Evolutionary conservation across 331 rosid genomes (phyloP).

Genomic region (Quercus lobata): DNA sequence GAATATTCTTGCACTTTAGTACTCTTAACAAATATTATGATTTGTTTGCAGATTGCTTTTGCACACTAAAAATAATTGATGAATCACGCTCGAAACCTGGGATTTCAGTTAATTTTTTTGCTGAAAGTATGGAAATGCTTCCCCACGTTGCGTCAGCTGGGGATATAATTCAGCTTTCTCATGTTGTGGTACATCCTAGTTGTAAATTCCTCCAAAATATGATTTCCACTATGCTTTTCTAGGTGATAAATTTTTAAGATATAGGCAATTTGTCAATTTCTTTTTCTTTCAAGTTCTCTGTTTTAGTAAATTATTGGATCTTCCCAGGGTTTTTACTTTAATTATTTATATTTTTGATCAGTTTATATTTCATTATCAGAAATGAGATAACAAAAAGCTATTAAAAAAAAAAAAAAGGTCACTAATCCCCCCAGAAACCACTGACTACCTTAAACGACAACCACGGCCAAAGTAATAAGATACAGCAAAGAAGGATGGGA

Average conservation of each 20-base stretch:
- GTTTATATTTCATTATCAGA: neutral
- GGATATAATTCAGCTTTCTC: slow-evolving; percentile 49
- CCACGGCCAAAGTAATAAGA: too few relatives aligned
- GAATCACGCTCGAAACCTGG: slow-evolving; percentile 33
- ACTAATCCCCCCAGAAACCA: too few relatives aligned
- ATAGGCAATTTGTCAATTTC: neutral
- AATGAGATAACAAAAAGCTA: neutral
- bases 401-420: neutral
- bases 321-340: neutral
- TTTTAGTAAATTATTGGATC: neutral
- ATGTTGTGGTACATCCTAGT: slow-evolving; percentile 40
- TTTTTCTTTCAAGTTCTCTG: neutral
- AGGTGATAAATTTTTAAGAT: neutral
- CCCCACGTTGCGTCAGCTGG: slow-evolving; percentile 54
- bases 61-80: slow-evolving; percentile 53
- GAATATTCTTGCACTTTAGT: neutral
- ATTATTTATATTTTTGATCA: neutral
- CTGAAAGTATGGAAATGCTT: slow-evolving; percentile 29
- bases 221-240: neutral
- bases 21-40: slow-evolving; percentile 6
- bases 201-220: neutral
- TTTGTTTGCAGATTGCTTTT: slow-evolving; percentile 52
- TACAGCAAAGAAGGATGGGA: too few relatives aligned
- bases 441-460: too few relatives aligned
- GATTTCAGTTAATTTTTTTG: slow-evolving; percentile 48